Percentiles rank a stretch among this genome's conserved stretches.
These are phyloP conservation scores for Lodderomyces margitis DNA, from an alignment of 1,139 yeast genomes.

Conservation along the genomic window DNA sequence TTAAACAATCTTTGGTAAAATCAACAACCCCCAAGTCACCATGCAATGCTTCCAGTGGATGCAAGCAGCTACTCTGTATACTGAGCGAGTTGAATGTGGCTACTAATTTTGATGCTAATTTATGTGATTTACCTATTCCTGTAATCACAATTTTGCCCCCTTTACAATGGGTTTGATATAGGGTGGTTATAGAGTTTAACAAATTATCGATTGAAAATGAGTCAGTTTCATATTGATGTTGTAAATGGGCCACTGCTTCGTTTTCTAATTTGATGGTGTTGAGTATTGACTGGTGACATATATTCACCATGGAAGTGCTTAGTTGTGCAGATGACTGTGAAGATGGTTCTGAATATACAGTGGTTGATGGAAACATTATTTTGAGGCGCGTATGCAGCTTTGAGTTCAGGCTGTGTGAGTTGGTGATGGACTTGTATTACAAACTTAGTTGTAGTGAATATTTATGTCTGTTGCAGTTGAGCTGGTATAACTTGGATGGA, in stretches of 20 bases:
- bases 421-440: too few species aligned
- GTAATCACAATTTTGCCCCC: constrained; percentile 72
- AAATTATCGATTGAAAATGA: constrained; percentile 51
- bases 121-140: constrained; percentile 84
- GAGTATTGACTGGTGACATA: constrained; percentile 20
- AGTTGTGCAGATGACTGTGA: background rate
- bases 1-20: constrained; percentile 56
- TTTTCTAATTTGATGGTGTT: constrained; percentile 32
- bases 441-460: too few species aligned
- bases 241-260: constrained; percentile 33
- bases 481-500: too few species aligned
- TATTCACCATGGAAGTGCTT: background rate
- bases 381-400: background rate
- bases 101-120: constrained; percentile 72
- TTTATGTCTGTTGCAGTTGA: too few species aligned
- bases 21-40: constrained; percentile 80
- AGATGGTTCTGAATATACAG: background rate
- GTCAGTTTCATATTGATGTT: constrained; percentile 30
- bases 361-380: background rate
- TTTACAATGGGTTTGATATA: constrained; percentile 48
- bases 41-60: constrained; percentile 86
- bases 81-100: constrained; percentile 83
- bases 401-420: too few species aligned
- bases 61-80: constrained; percentile 63
- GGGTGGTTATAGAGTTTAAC: constrained; percentile 45